Percentiles rank a stretch among this genome's conserved stretches.
Evolutionary conservation across 2,329 filamentous ascomycete genomes (phyloP).

Genomic region (Calonectria hongkongensis): DNA sequence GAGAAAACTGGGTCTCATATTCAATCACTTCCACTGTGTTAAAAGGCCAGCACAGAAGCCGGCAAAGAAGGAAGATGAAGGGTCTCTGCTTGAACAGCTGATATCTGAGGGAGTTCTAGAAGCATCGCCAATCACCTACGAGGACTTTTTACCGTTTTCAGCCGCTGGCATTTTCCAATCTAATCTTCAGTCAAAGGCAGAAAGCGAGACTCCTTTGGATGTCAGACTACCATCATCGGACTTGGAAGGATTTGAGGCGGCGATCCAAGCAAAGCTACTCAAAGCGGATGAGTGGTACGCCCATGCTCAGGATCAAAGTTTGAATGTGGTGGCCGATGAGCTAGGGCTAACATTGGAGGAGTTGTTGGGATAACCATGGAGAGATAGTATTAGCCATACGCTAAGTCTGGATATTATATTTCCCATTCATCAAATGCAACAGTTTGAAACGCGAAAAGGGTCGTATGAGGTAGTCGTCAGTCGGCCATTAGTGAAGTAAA

Average conservation of each 20-base stretch:
- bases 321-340: not conserved
- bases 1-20: conserved; percentile 59
- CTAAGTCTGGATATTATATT: too few relatives aligned
- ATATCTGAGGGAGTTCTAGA: not conserved
- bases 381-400: too few relatives aligned
- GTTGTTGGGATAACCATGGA: not conserved
- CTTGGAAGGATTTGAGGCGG: not conserved
- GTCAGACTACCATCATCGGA: not conserved
- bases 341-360: not conserved
- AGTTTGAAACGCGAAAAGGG: too few relatives aligned
- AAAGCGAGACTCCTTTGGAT: not conserved
- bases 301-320: not conserved
- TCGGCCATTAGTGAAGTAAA: too few relatives aligned
- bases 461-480: too few relatives aligned
- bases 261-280: not conserved
- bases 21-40: conserved; percentile 49
- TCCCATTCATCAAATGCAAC: too few relatives aligned
- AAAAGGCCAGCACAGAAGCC: not conserved
- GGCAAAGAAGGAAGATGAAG: not conserved
- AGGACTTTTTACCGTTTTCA: conserved; percentile 70
- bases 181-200: conserved; percentile 53
- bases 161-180: conserved; percentile 69
- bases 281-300: not conserved
- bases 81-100: conserved; percentile 49
- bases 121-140: conserved; percentile 65